Conservation (phyloP, 768 basidiomycete genomes). For the Rhizopogon rudus region DNA sequence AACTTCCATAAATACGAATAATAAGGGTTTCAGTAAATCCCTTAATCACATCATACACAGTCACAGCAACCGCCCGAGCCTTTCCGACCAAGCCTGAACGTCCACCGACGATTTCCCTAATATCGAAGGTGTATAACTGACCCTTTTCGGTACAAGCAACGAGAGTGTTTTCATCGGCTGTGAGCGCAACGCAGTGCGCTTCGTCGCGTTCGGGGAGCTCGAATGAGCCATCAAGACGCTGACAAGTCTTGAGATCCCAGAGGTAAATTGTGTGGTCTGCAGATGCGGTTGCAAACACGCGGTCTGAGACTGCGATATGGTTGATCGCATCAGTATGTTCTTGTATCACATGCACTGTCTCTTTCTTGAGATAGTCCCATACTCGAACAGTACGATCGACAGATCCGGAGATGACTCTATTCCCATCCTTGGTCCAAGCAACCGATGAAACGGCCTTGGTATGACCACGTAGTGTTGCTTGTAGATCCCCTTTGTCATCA, state of each 20-base stretch:
- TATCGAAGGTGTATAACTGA: background rate
- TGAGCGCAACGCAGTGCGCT: background rate
- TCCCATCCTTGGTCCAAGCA: slow-evolving; percentile 3
- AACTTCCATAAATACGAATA: no score
- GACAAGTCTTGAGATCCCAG: background rate
- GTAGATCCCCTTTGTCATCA: background rate
- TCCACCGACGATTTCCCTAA: background rate
- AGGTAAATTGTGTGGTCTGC: background rate
- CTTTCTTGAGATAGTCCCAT: background rate
- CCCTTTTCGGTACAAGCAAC: background rate
- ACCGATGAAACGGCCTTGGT: background rate
- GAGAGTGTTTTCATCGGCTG: background rate
- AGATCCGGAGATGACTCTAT: background rate
- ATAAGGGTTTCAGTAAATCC: no score
- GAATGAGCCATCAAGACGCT: background rate
- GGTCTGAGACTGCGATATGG: background rate
- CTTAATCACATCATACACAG: no score
- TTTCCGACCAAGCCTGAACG: no score
- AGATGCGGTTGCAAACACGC: background rate
- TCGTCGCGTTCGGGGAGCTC: background rate
- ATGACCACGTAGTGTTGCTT: background rate
- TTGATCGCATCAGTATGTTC: background rate
- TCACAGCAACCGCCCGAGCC: background rate
- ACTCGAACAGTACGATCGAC: background rate
- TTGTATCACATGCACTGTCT: no score